These are phyloP conservation scores for Balakata baccata DNA, from an alignment of 345 rosid genomes.

Conservation along the genomic window DNA sequence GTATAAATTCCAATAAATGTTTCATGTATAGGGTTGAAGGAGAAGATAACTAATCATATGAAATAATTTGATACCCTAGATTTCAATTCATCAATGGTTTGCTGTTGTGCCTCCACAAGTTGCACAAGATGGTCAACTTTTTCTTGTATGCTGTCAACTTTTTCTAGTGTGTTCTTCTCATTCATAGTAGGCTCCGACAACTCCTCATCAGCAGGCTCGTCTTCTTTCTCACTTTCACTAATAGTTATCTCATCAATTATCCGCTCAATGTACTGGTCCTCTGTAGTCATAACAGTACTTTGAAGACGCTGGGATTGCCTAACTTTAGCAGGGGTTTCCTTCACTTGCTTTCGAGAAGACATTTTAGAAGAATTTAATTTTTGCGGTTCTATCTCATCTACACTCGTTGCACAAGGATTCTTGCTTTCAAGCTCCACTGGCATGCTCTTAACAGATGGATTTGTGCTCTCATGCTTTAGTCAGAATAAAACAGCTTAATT, in stretches of 20 bases:
- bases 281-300: slow-evolving; percentile 14
- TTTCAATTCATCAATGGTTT: slow-evolving; percentile 15
- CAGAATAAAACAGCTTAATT: slow-evolving; percentile 4
- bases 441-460: slow-evolving; percentile 2
- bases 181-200: slow-evolving; percentile 13
- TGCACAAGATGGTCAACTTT: slow-evolving; percentile 28
- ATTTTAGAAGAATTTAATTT: slow-evolving; percentile 7
- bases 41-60: neutral
- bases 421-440: slow-evolving; percentile 21
- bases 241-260: slow-evolving; percentile 33
- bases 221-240: slow-evolving; percentile 38
- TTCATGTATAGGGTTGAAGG: neutral
- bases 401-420: slow-evolving; percentile 5
- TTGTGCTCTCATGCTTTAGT: slow-evolving; percentile 18
- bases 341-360: slow-evolving; percentile 4
- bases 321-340: neutral
- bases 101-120: slow-evolving; percentile 29
- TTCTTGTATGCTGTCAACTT: slow-evolving; percentile 28
- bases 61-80: slow-evolving; percentile 22
- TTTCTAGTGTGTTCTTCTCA: slow-evolving; percentile 31
- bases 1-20: neutral
- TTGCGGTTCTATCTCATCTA: slow-evolving; percentile 13
- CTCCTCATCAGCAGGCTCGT: slow-evolving; percentile 21
- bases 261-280: slow-evolving; percentile 22
- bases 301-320: slow-evolving; percentile 46